Percentiles rank a stretch among this genome's conserved stretches.
These are phyloP conservation scores for Phalaenopsis equestris DNA, from an alignment of 106 monocot species.

Conservation along the genomic window DNA sequence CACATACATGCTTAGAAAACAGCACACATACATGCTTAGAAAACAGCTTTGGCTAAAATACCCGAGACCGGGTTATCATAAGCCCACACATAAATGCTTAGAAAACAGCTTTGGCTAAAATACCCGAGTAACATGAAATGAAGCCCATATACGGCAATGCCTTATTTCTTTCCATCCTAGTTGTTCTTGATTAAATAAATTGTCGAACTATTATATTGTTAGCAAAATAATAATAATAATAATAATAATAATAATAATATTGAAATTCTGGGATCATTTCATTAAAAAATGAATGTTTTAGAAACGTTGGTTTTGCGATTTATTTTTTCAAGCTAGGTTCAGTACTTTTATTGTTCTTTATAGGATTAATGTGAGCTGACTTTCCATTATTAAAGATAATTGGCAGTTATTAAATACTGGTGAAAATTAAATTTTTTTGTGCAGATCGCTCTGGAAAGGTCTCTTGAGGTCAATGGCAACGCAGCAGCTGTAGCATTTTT, in stretches of 20 bases:
- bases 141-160: background rate
- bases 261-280: no score
- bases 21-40: background rate
- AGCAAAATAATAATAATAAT: no score
- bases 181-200: background rate
- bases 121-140: background rate
- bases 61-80: background rate
- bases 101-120: background rate
- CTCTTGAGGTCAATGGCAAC: conserved; percentile 4
- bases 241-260: no score
- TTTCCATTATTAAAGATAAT: no score
- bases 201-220: background rate
- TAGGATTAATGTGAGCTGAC: no score
- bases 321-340: no score
- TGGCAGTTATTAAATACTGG: no score
- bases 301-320: no score
- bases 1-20: background rate
- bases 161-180: background rate
- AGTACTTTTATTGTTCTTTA: no score
- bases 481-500: conserved; percentile 21
- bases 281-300: no score
- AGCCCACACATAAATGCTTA: background rate
- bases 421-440: background rate
- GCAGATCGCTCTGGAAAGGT: conserved; percentile 16
- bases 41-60: background rate